These are phyloP conservation scores for Monosporascus ibericus DNA, from an alignment of 2,329 filamentous ascomycete genomes.

Conservation along the genomic window DNA sequence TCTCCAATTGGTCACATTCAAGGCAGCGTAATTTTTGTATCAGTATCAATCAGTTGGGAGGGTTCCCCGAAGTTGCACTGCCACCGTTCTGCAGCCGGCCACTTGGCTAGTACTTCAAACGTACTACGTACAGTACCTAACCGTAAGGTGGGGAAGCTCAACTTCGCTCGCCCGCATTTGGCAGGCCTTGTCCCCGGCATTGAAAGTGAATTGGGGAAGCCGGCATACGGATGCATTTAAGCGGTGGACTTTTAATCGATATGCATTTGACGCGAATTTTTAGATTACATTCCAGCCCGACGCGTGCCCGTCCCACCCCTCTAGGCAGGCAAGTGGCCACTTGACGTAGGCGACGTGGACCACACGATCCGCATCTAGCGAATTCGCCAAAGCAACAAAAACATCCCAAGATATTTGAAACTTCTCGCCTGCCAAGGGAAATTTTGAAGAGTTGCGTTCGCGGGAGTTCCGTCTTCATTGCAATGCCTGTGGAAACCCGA, in stretches of 20 bases:
- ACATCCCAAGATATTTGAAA: not conserved
- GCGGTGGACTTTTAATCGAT: slow-evolving; percentile 13
- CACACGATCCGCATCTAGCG: no score
- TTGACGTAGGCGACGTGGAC: no score
- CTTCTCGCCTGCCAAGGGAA: not conserved
- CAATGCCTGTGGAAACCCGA: slow-evolving; percentile 21
- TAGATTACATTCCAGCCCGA: not conserved
- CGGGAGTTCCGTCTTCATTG: not conserved
- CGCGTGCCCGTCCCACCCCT: not conserved
- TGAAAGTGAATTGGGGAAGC: no score
- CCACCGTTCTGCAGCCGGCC: no score
- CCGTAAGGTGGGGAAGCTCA: slow-evolving; percentile 1
- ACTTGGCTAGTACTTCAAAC: no score
- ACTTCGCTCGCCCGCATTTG: not conserved
- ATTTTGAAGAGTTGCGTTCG: not conserved
- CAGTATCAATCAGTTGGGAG: no score
- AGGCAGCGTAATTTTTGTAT: no score
- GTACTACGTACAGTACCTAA: not conserved
- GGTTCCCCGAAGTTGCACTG: no score
- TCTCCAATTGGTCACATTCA: no score
- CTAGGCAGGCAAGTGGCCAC: no score
- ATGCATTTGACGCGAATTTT: slow-evolving; percentile 23
- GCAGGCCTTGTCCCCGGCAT: not conserved
- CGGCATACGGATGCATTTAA: slow-evolving; percentile 9
- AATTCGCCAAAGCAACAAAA: not conserved